Percentiles rank a stretch among this genome's conserved stretches.
Evolutionary conservation across 306 rosid genomes (phyloP).

Genomic region (Cicer judaicum): DNA sequence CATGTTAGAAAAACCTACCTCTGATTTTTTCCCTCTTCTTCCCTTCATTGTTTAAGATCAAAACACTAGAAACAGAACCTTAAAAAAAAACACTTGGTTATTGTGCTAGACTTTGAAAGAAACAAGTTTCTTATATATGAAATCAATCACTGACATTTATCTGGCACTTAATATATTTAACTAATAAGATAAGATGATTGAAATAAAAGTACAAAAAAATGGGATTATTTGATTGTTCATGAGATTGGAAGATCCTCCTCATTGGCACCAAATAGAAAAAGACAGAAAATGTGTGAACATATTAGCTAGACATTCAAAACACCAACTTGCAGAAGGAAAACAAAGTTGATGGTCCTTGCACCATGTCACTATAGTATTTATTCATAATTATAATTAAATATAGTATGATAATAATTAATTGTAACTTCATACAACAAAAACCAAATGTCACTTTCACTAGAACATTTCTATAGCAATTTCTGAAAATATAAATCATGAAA

Average conservation of each 20-base stretch:
- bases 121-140: conserved; percentile 56
- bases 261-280: conserved; percentile 55
- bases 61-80: conserved; percentile 42
- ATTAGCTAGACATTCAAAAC: conserved; percentile 53
- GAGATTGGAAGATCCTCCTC: conserved; percentile 46
- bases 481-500: background rate
- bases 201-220: conserved; percentile 36
- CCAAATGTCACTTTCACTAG: conserved; percentile 52
- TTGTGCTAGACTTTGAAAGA: conserved; percentile 45
- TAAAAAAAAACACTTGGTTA: conserved; percentile 32
- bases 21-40: conserved; percentile 69
- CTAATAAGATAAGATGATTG: conserved; percentile 8
- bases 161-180: conserved; percentile 38
- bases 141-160: conserved; percentile 45
- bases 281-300: conserved; percentile 61
- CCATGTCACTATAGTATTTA: conserved; percentile 49
- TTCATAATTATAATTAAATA: conserved; percentile 41
- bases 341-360: conserved; percentile 63
- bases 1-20: conserved; percentile 57
- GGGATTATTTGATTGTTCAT: conserved; percentile 39
- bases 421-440: conserved; percentile 27
- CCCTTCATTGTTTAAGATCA: conserved; percentile 67
- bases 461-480: conserved; percentile 39
- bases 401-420: conserved; percentile 37
- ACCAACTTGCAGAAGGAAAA: conserved; percentile 70